A percentile compares a stretch with the other conserved stretches of the same genome.
Conservation (phyloP, 2,329 filamentous ascomycete species). For the Microcyclospora pomicola region DNA sequence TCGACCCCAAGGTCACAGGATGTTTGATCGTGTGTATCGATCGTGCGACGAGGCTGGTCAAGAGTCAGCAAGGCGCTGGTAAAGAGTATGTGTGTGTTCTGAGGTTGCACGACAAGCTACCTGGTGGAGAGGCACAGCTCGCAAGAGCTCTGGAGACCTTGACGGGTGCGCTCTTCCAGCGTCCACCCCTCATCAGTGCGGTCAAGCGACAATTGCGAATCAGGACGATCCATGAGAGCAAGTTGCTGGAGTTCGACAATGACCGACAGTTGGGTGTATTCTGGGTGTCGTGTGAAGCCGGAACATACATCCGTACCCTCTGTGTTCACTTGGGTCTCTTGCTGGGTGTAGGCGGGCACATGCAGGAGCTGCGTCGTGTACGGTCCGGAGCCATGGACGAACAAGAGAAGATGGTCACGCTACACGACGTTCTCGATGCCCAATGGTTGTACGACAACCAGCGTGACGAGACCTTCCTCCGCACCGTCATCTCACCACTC, state of each 20-base stretch:
- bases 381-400: constrained; percentile 92
- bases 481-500: constrained; percentile 79
- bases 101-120: constrained; percentile 86
- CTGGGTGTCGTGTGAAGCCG: constrained; percentile 98
- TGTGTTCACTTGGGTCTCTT: constrained; percentile 80
- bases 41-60: constrained; percentile 91
- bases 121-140: constrained; percentile 85
- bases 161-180: constrained; percentile 92
- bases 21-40: constrained; percentile 93
- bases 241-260: constrained; percentile 92
- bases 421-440: constrained; percentile 90
- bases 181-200: constrained; percentile 90
- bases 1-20: constrained; percentile 95
- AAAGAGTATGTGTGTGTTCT: constrained; percentile 98
- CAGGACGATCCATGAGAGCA: constrained; percentile 94
- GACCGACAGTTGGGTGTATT: constrained; percentile 94
- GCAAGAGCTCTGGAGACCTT: constrained; percentile 87
- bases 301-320: constrained; percentile 96
- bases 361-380: constrained; percentile 94
- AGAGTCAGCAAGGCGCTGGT: constrained; percentile 96
- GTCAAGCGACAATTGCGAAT: constrained; percentile 98
- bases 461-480: constrained; percentile 82
- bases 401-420: constrained; percentile 72
- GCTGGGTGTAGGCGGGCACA: constrained; percentile 79
- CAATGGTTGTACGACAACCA: constrained; percentile 96